Conservation (phyloP, 1,284 basidiomycete genomes). For the Ustilago hordei region DNA sequence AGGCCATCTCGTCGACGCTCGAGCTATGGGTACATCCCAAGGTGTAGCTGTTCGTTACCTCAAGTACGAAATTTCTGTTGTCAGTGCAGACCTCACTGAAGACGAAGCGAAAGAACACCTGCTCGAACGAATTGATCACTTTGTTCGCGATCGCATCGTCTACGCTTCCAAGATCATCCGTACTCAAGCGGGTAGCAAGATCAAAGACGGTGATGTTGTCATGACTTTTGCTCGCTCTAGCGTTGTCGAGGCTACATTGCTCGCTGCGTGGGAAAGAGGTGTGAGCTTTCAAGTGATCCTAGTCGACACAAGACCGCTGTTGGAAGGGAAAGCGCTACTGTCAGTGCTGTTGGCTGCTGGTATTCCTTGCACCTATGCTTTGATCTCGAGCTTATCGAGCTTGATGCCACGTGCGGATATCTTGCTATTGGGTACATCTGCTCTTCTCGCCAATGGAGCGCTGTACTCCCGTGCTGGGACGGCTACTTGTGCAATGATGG, state of each 20-base stretch:
- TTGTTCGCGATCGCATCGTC: constrained; percentile 92
- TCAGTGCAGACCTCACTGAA: constrained; percentile 90
- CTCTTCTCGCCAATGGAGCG: constrained; percentile 92
- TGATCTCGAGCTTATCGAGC: constrained; percentile 87
- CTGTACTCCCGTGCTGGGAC: constrained; percentile 95
- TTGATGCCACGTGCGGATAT: constrained; percentile 83
- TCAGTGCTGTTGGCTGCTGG: constrained; percentile 78
- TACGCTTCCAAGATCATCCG: constrained; percentile 94
- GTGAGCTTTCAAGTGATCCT: constrained; percentile 88
- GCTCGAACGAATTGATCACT: constrained; percentile 88
- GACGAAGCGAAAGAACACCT: constrained; percentile 93
- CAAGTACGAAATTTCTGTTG: constrained; percentile 93
- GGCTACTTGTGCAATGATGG: constrained; percentile 95
- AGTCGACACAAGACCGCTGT: constrained; percentile 91
- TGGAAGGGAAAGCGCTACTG: constrained; percentile 84
- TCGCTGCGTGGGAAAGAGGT: constrained; percentile 76
- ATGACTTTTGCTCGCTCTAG: constrained; percentile 95
- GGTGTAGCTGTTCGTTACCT: constrained; percentile 93
- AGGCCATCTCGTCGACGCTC: constrained; percentile 83
- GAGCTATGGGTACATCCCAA: constrained; percentile 94
- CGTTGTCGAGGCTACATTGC: constrained; percentile 88
- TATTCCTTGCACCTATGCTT: constrained; percentile 89
- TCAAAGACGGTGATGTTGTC: constrained; percentile 91
- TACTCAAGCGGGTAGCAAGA: constrained; percentile 84
- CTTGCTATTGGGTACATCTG: constrained; percentile 91